Base-by-base conservation (phyloP, 1,284 basidiomycete genomes). In the Cryptococcus jaspeensis region DNA sequence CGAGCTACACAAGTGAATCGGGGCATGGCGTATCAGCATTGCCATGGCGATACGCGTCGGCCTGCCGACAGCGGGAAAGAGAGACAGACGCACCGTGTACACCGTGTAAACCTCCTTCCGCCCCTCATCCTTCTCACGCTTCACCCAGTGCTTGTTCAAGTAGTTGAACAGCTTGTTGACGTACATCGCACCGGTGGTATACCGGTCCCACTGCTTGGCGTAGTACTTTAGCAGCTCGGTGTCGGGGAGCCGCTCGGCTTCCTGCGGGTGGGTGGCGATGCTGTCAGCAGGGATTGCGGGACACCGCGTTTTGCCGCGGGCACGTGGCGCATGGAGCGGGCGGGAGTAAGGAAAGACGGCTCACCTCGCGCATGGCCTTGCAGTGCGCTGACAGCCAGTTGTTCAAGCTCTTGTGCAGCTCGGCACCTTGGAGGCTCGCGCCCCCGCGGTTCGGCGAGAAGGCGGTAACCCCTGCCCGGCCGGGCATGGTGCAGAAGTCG, bases 141-240 rank as follows among this genome's bases (percentile, higher is more conserved):
- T 97, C 49, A 99, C 94, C 96, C 96, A 99, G 79, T 98, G 93
- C 58, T 95, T 90, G 76, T 99, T 98, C 59, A 98, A 85, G 78
- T 98, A 98, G 20, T 91, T 89, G 81, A 98, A 98, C 42, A 99
- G 80, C 59, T 93, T 87, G 73, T 96, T 93, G 72, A 99, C 88
- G 75, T 94, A 98, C 76, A 91, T 92, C 9, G 95, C 93, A 57
- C 95, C 95, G 0, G 87, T 92, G 0, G 95, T 99, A 79, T 97
- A 99, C 42, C 92, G 84, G 71, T 93, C 89, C 95, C 96, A 99
- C 75, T 97, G 90, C 54, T 81, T 77, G 3, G 92, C 91, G 71
- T 99, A 99, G 78, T 90, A 97, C 63, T 87, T 87, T 58, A 99
- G 80, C 41, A 99, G 82, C 18, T 87, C 88, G 63, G 94, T 87